Conservation (phyloP, 2,329 filamentous ascomycete species). For the Pseudomassariella vexata region DNA sequence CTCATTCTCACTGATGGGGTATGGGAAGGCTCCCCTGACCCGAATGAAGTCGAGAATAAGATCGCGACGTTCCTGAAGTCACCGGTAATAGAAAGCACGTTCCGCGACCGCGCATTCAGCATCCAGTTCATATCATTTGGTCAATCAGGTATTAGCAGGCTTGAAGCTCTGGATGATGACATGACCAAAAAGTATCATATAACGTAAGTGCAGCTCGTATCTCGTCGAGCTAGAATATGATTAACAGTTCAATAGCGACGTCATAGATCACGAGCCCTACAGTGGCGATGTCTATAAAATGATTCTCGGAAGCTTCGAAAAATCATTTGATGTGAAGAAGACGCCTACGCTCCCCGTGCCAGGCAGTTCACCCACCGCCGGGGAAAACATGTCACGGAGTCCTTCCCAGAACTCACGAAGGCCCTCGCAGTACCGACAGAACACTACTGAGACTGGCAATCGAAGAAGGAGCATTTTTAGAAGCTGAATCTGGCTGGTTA, state of each 20-base stretch:
- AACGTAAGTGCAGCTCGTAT: conserved; percentile 9
- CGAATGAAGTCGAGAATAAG: background rate
- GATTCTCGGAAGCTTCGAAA: conserved; percentile 21
- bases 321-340: too few species aligned
- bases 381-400: too few species aligned
- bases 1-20: background rate
- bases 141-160: conserved; percentile 11
- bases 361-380: too few species aligned
- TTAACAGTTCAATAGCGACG: too few species aligned
- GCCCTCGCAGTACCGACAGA: too few species aligned
- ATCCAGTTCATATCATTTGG: conserved; percentile 26
- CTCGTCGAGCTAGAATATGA: too few species aligned
- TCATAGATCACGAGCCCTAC: conserved; percentile 20
- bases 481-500: too few species aligned
- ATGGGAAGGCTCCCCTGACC: background rate
- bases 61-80: conserved; percentile 5
- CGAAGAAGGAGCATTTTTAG: too few species aligned
- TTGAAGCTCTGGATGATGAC: conserved; percentile 12
- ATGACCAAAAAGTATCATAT: conserved; percentile 8
- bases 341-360: too few species aligned
- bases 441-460: too few species aligned
- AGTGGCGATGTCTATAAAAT: conserved; percentile 23
- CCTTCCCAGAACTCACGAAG: too few species aligned
- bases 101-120: conserved; percentile 18
- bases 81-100: too few species aligned